phyloP scores from a whole-genome alignment of 2,329 filamentous ascomycete genomes.

The Aspergillus amoenus region DNA sequence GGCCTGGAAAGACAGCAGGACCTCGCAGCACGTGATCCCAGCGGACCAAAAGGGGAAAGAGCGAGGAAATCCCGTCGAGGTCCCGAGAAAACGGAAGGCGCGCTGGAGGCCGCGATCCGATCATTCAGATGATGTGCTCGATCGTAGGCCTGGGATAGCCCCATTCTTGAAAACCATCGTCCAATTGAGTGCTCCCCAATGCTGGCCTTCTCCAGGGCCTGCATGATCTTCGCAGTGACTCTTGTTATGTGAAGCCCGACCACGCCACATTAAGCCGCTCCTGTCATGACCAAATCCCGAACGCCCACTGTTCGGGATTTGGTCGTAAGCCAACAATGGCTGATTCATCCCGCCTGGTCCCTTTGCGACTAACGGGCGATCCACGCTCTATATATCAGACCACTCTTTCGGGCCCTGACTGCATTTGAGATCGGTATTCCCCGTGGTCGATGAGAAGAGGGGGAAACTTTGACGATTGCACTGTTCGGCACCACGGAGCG shows the following conservation, averaged over 20 bases:
- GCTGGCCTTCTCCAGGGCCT: not conserved
- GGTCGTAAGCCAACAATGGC: slow-evolving; percentile 23
- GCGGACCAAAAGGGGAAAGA: not conserved
- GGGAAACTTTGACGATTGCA: not conserved
- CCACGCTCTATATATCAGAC: slow-evolving; percentile 33
- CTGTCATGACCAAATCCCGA: slow-evolving; percentile 33
- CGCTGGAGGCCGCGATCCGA: not conserved
- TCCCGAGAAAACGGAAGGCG: not conserved
- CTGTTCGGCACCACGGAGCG: slow-evolving; percentile 5
- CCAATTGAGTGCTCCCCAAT: not conserved
- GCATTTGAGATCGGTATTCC: not conserved
- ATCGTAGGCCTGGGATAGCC: not conserved
- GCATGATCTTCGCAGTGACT: slow-evolving; percentile 1
- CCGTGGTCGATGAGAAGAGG: not conserved
- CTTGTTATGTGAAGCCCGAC: not conserved
- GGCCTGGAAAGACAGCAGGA: not conserved
- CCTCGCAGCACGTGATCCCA: not conserved
- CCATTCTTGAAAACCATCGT: not conserved
- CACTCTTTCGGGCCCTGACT: slow-evolving; percentile 20
- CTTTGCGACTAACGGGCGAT: slow-evolving; percentile 8
- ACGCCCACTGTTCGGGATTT: slow-evolving; percentile 34
- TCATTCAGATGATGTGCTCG: not conserved
- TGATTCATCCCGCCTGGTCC: slow-evolving; percentile 28
- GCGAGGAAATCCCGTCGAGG: not conserved
- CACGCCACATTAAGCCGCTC: slow-evolving; percentile 13